A percentile compares a stretch with the other conserved stretches of the same genome.
Evolutionary conservation across 169 alveolate species (phyloP).

Genomic region (Eimeria falciformis): DNA sequence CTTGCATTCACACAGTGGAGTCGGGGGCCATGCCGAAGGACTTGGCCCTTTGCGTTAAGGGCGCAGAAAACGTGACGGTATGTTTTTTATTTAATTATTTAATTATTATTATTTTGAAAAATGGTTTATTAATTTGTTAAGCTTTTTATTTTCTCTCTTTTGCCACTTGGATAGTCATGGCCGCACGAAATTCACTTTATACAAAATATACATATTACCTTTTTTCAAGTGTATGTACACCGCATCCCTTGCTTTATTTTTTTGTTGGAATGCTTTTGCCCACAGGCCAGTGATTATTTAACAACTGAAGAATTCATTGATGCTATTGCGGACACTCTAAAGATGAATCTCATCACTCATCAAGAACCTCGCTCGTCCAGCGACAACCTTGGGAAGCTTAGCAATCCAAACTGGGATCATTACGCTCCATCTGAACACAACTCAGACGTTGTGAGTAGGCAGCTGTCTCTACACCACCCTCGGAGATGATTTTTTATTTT

Average conservation of each 20-base stretch:
- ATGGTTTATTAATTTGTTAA: neutral
- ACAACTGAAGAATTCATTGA: conserved; percentile 77
- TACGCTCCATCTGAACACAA: conserved; percentile 85
- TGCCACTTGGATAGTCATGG: no score
- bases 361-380: conserved; percentile 73
- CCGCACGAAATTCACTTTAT: no score
- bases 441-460: conserved; percentile 70
- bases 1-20: conserved; percentile 93
- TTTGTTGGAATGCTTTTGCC: neutral
- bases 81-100: neutral
- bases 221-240: no score
- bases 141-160: no score
- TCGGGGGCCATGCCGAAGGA: conserved; percentile 96
- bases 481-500: no score
- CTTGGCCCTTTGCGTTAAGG: conserved; percentile 90
- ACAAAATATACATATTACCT: no score
- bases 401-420: conserved; percentile 82
- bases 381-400: conserved; percentile 72
- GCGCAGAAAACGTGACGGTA: conserved; percentile 59
- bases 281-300: conserved; percentile 72
- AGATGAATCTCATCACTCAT: conserved; percentile 73
- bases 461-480: no score
- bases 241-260: no score
- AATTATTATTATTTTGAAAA: neutral
- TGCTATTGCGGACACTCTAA: conserved; percentile 81